A percentile compares a stretch with the other conserved stretches of the same genome.
Evolutionary conservation across 306 rosid species (phyloP).

Genomic region (Rubus idaeus): DNA sequence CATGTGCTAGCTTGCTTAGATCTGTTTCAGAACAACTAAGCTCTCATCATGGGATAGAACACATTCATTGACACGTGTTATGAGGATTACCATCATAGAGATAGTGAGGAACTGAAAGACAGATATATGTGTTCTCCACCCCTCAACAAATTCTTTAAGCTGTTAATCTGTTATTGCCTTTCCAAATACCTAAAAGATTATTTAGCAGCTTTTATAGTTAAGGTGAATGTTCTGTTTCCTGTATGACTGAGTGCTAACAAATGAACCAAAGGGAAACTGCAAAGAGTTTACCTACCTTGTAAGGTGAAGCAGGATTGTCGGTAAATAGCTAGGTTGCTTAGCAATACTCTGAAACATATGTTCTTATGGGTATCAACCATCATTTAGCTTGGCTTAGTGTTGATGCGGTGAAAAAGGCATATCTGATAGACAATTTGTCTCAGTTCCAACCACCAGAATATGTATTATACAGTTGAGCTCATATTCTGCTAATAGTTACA

Average conservation of each 20-base stretch:
- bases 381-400: conserved; percentile 5
- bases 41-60: background rate
- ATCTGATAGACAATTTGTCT: background rate
- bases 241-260: background rate
- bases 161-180: background rate
- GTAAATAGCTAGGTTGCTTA: background rate
- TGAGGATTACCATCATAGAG: background rate
- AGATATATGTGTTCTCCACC: background rate
- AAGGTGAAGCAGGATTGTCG: background rate
- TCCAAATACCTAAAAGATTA: background rate
- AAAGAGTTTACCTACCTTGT: background rate
- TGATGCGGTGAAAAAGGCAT: background rate
- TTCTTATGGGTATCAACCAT: background rate
- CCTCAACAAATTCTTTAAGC: background rate
- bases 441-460: background rate
- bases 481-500: background rate
- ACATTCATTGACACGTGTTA: background rate
- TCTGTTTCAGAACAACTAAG: background rate
- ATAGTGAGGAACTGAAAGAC: background rate
- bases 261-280: background rate
- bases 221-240: conserved; percentile 1
- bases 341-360: background rate
- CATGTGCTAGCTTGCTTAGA: background rate
- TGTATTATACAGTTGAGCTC: background rate
- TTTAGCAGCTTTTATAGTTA: background rate